A percentile compares a stretch with the other conserved stretches of the same genome.
These are phyloP conservation scores for Tricholoma terreum DNA, from an alignment of 768 basidiomycete genomes.

Conservation along the genomic window DNA sequence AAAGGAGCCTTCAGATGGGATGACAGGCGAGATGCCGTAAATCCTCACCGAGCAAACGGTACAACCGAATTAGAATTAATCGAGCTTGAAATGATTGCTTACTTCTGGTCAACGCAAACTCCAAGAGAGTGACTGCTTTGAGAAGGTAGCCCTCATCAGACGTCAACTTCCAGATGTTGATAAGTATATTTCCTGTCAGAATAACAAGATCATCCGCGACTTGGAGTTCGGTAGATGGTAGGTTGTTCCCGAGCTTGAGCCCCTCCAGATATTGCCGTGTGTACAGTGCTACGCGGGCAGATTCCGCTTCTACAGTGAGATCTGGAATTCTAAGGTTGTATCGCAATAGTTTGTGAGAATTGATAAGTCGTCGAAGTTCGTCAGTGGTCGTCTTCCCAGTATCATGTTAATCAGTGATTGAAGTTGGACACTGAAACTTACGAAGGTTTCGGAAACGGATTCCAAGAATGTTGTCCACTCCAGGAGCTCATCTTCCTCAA, in stretches of 20 bases:
- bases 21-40: neutral
- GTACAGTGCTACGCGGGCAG: conserved; percentile 47
- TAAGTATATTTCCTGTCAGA: conserved; percentile 64
- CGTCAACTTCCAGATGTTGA: conserved; percentile 60
- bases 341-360: conserved; percentile 72
- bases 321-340: conserved; percentile 49
- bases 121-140: conserved; percentile 62
- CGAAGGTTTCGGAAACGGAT: conserved; percentile 44
- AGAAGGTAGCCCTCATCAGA: conserved; percentile 57
- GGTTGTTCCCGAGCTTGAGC: conserved; percentile 59
- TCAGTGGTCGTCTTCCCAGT: conserved; percentile 41
- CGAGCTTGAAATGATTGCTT: conserved; percentile 78
- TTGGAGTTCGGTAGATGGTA: conserved; percentile 78
- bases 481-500: conserved; percentile 44
- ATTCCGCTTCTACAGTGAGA: conserved; percentile 57
- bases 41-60: conserved; percentile 70
- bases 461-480: conserved; percentile 57
- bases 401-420: neutral
- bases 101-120: conserved; percentile 69
- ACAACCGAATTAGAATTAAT: conserved; percentile 74
- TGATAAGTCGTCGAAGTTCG: conserved; percentile 68
- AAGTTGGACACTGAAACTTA: conserved; percentile 26
- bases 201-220: conserved; percentile 84
- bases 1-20: neutral
- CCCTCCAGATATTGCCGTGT: conserved; percentile 62